A percentile compares a stretch with the other conserved stretches of the same genome.
Evolutionary conservation across 495 filamentous ascomycete genomes (phyloP).

Genomic region (Tuber indicum): DNA sequence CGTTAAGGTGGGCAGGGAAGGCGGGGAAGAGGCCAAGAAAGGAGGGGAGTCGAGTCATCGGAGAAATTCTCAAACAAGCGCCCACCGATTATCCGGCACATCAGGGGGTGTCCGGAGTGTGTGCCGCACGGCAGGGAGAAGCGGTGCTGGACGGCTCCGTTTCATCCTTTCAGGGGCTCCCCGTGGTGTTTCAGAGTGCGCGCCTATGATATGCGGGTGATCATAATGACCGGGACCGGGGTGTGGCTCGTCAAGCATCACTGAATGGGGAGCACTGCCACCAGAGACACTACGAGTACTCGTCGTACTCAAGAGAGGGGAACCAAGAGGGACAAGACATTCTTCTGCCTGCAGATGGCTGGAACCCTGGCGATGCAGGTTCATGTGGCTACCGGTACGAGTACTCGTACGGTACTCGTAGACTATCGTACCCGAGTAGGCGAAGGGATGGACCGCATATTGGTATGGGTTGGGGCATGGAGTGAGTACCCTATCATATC

Average conservation of each 20-base stretch:
- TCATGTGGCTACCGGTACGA: not conserved
- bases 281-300: not conserved
- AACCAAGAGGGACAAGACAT: not conserved
- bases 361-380: not conserved
- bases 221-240: not conserved
- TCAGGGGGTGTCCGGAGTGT: not conserved
- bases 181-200: not conserved
- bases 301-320: not conserved
- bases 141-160: not conserved
- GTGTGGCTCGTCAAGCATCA: slow-evolving; percentile 1
- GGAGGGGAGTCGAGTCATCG: not conserved
- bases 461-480: not conserved
- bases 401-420: too few species aligned
- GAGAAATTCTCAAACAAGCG: slow-evolving; percentile 6
- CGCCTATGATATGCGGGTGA: not conserved
- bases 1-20: not conserved
- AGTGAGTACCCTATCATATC: not conserved
- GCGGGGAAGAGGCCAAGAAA: not conserved
- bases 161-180: not conserved
- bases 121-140: not conserved
- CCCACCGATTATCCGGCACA: not conserved
- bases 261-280: not conserved
- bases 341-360: not conserved
- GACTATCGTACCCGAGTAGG: not conserved
- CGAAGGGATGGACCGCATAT: not conserved